Evolutionary conservation across 352 stramenopile species (phyloP), one percentile per base, ranked within the genome.

Genomic region (Globisporangium viniferum): DNA sequence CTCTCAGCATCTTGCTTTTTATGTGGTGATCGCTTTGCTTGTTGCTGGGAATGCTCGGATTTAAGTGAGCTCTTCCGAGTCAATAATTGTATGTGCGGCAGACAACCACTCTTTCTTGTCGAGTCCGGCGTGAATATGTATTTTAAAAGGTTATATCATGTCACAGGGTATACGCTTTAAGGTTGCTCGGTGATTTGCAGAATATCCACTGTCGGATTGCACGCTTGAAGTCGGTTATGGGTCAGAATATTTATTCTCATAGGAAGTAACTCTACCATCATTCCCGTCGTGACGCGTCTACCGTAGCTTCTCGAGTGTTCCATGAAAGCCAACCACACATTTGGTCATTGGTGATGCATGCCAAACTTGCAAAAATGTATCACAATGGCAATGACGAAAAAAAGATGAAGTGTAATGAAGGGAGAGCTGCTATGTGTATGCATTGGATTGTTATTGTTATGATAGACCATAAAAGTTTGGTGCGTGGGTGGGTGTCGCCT

Each of bases 271-370:
- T 8, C 12, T 27, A 64, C 58, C 58, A 27, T 35, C 58, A 55
- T 55, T 64, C 58, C 36, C 5, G 5, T 18, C 2, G 10, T 18
- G n/a, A 62, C 24, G 5, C 49, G 10, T 6, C 49, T 29, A 1
- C 14, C 5, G 20, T 20, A 14, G 41, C 36, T 64, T 64, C 59
- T 64, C 59, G 59, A 64, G 59, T 54, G 48, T 64, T 64, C 59
- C 41, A 55, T 51, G 24, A 51, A 10, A 3, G 31, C 14, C 29
- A 39, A 14, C 41, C 41, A 49, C 41, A 49, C 14, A 49, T n/a
- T n/a, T 20, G 41, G 41, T 15, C 18, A 49, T n/a, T n/a, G 14
- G 20, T 49, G 41, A 49, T 49, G 7, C n/a, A 49, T 49, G 41
- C 7, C 41, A 49, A n/a, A 9, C 15, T n/a, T 7, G 41, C 15